phyloP scores from a whole-genome alignment of 169 alveolate genomes.

The Cryptosporidium sp. region DNA sequence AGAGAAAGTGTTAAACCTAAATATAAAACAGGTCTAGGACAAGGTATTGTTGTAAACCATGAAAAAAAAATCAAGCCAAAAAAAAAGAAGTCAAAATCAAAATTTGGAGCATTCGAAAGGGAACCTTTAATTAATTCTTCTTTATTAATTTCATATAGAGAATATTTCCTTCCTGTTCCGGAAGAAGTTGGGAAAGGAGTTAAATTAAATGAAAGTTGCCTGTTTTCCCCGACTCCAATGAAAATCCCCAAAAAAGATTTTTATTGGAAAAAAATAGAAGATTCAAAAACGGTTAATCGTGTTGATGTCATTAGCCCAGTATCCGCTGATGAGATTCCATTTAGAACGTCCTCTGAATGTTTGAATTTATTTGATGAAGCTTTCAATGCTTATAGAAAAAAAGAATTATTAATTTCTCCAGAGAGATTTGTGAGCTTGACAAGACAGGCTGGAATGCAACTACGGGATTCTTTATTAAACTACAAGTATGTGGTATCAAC shows the following conservation, averaged over 20 bases:
- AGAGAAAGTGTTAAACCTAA: not conserved
- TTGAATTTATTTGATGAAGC: constrained; percentile 40
- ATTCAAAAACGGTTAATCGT: not conserved
- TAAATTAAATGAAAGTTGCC: constrained; percentile 38
- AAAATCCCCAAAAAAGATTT: not conserved
- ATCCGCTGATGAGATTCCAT: not conserved
- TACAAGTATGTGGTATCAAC: constrained; percentile 26
- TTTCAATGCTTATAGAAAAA: constrained; percentile 2
- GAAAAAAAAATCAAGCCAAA: not conserved
- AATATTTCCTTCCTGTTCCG: constrained; percentile 7
- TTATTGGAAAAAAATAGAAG: constrained; percentile 39
- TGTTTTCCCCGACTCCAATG: constrained; percentile 54
- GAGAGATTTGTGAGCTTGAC: constrained; percentile 38
- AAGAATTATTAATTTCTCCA: constrained; percentile 47
- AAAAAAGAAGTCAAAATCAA: constrained; percentile 11
- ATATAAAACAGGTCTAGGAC: not conserved
- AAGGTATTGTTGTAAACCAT: not conserved
- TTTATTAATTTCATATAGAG: not conserved
- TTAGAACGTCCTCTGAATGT: constrained; percentile 59
- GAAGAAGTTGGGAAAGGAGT: constrained; percentile 18
- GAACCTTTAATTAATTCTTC: not conserved
- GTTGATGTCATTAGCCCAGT: not conserved
- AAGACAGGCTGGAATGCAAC: constrained; percentile 64
- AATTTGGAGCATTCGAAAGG: not conserved
- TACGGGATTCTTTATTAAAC: constrained; percentile 26